Evolutionary conservation across 257 asterid genomes (phyloP), one percentile per base, ranked within the genome.

Genomic region (Scutellaria barbata): DNA sequence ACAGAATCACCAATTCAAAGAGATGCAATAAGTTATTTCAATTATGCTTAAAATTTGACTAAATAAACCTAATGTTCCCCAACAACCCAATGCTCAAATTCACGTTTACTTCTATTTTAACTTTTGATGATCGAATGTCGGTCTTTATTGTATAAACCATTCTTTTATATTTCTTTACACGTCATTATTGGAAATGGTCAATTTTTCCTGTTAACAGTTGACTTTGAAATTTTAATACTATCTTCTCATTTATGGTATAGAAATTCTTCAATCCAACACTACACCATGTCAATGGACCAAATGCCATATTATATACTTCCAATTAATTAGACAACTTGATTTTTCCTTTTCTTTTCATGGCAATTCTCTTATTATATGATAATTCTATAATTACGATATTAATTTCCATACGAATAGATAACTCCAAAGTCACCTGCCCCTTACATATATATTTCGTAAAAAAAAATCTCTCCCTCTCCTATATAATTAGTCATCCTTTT

Each of bases 141-240:
- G 82, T 73, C 69, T 61, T 53, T 50, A 35, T 69, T 63, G 9
- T 10, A 5, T 5, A 69, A 25, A 35, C 58, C 74, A 8, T 33
- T 41, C 10, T 35, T 22, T 4, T 6, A 12, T 0, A 5, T 9
- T 25, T 20, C 51, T 55, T 16, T 7, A 39, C 65, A 58, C 5
- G 3, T 43, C 37, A 45, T 65, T 18, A 2, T 10, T 47, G 10
- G 16, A 0, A 37, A 48, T 41, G n/a, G 62, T 64, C 76, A 68
- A 69, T 25, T 1, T 69, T 79, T 50, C 14, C 13, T 39, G 7
- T 57, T 63, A 3, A 22, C 7, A 56, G 52, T 59, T 75, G 83
- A 79, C 83, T 79, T 51, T 65, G 52, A 58, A 59, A 18, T 65
- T 70, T 33, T 12, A 50, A 64, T 59, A 61, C 0, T 40, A 67